A percentile compares a stretch with the other conserved stretches of the same genome.
Conservation (phyloP, 352 stramenopile species). For the Pythium inflatum region DNA sequence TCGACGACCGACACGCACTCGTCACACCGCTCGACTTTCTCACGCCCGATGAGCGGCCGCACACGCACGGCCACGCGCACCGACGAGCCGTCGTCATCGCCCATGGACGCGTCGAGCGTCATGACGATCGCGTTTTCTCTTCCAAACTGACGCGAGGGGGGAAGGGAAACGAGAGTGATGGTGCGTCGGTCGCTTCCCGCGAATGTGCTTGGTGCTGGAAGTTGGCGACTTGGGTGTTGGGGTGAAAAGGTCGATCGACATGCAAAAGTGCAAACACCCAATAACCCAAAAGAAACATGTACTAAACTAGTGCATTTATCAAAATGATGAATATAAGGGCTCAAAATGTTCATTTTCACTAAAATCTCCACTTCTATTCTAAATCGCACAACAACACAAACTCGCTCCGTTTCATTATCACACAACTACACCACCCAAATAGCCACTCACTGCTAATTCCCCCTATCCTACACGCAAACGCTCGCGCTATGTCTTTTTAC, state of each 20-base stretch:
- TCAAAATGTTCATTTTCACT: too few species aligned
- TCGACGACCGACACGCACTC: conserved; percentile 87
- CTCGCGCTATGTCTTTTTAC: too few species aligned
- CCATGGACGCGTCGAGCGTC: conserved; percentile 21
- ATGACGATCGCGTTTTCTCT: neutral
- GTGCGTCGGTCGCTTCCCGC: neutral
- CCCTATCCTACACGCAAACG: too few species aligned
- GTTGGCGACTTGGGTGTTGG: neutral
- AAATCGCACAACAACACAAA: too few species aligned
- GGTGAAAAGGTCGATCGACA: neutral
- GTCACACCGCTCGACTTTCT: conserved; percentile 89
- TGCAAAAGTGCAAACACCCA: conserved; percentile 15
- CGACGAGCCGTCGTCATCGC: conserved; percentile 58
- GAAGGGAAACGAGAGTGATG: conserved; percentile 23
- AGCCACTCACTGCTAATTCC: too few species aligned
- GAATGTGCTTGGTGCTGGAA: conserved; percentile 2
- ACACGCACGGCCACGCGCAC: conserved; percentile 88
- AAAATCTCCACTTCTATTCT: too few species aligned
- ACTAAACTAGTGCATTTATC: too few species aligned
- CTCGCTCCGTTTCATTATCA: too few species aligned
- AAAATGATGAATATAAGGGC: too few species aligned
- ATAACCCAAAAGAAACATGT: too few species aligned
- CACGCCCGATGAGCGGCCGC: conserved; percentile 82
- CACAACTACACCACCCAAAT: too few species aligned
- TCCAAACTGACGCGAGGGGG: neutral